Base-by-base conservation (phyloP, 176 grass and related monocot species). In the Aegilops umbellulata region DNA sequence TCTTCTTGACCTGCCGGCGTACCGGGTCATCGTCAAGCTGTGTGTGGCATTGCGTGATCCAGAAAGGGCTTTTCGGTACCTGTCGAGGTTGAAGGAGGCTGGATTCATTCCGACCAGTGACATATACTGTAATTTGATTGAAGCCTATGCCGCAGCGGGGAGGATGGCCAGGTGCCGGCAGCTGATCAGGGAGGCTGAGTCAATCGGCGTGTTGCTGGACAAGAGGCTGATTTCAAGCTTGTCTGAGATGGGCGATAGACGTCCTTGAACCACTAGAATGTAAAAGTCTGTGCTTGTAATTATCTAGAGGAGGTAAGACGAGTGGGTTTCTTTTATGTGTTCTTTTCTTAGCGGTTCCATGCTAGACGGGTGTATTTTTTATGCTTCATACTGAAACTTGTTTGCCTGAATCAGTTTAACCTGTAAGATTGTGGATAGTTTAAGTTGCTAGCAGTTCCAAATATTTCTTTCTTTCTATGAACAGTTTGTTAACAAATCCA, bases 1-100 rank as follows among this genome's bases (percentile, higher is more conserved):
- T 31, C 92, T 87, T 41, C 83, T 98, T 20, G 96, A 98, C 84
- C 86, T 98, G 64, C 96, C 93, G 5, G 96, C 88, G 10, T 98
- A 94, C 78, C 86, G 90, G 49, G 93, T 98, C 36, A 74, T 98
- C 10, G 83, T 95, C 10, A 92, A 88, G 84, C 82, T 98, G 8
- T 89, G 92, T 44, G 84, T 88, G 71, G 86, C 86, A 11, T 76
- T 94, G 60, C 67, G 36, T 11, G 96, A 98, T 69, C 89, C 82
- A 8, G 93, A 84, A 8, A 94, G 96, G 60, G 93, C 81, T 8
- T 69, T 88, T 27, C 80, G 88, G 75, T 95, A 95, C 87, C 58
- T 95, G 51, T 81, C 77, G 2, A 95, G 80, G 78, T 63, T 95
- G 82, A 92, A 98, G 80, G 96, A 94, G 60, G 88, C 90, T 6